Base-by-base conservation (phyloP, 2,329 filamentous ascomycete species). In the Lasiodiplodia hormozganensis region DNA sequence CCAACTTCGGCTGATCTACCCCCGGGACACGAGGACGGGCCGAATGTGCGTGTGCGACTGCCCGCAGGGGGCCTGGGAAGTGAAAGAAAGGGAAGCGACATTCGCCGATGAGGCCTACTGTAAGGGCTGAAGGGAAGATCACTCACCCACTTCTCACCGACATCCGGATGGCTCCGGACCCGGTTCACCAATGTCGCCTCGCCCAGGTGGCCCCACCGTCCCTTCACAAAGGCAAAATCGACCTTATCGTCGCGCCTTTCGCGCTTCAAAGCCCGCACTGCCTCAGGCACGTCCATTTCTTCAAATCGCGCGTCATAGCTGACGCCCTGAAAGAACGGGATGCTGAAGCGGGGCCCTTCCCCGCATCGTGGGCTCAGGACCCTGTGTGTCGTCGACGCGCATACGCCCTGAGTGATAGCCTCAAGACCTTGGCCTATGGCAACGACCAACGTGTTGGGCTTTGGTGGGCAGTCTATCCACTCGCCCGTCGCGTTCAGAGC, bases 261-360 rank as follows among this genome's bases (percentile, higher is more conserved):
- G 1, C 87, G 88, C 38, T 87, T 87, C 82, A 92, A 84, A 75
- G 83, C 86, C 73, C 85, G 83, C 18, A 94, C 88, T 14, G 85
- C 84, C 34, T 87, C 86, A 0, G 92, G 91, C 12, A 88, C 84
- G 70, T 87, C 90, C 80, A 96, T 88, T 73, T 91, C 90, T 75
- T 93, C 92, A 76, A 96, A 96, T 21, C 87, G 87, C 0, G 92
- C 89, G 77, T 94, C 92, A 68, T 92, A 89, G 74, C 89, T 89
- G 69, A 96, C 92, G 25, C 93, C 93, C 78, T 96, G 93, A 82
- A 96, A 96, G 81, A 97, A 96, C 0, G 93, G 93, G 58, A 96
- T 90, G 8, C 89, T 92, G 82, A 89, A 95, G 67, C 93, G 85
- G 38, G 93, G 85, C 4, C 92, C 93, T 11, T 86, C 82, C 14